Percentiles rank a stretch among this genome's conserved stretches.
Conservation (phyloP, 2,329 filamentous ascomycete species). For the Diaporthe sp. region DNA sequence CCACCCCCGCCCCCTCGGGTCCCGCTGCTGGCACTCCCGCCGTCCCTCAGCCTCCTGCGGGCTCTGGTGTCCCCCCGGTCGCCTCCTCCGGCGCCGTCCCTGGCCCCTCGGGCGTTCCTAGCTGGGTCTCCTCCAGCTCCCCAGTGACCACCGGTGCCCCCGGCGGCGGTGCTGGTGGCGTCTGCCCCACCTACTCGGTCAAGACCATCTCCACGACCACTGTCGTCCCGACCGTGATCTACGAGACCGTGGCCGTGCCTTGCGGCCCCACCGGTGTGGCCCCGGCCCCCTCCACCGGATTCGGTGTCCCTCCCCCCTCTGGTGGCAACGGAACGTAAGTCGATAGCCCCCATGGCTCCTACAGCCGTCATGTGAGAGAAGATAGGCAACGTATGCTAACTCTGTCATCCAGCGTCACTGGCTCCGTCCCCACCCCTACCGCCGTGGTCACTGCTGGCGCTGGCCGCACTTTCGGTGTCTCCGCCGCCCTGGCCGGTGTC, state of each 20-base stretch:
- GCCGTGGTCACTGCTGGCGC: constrained; percentile 64
- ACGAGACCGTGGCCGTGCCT: constrained; percentile 59
- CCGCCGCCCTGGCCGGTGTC: constrained; percentile 65
- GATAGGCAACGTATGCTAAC: constrained; percentile 37
- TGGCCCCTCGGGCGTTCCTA: constrained; percentile 35
- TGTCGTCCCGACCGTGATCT: constrained; percentile 67
- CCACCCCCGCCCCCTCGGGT: constrained; percentile 43
- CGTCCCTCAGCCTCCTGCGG: constrained; percentile 33
- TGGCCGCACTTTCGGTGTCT: constrained; percentile 62
- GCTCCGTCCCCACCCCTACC: constrained; percentile 49
- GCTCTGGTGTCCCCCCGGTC: constrained; percentile 38
- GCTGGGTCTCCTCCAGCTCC: constrained; percentile 32
- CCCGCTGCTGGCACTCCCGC: constrained; percentile 40
- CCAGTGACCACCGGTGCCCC: constrained; percentile 39
- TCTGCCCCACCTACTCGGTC: constrained; percentile 56
- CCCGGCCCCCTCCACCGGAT: constrained; percentile 42
- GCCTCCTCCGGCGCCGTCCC: constrained; percentile 40
- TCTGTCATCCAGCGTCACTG: constrained; percentile 44
- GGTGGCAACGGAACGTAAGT: constrained; percentile 50
- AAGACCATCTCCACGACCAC: constrained; percentile 69
- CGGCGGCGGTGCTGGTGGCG: constrained; percentile 44
- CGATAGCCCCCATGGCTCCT: not conserved
- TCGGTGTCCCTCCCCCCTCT: constrained; percentile 41
- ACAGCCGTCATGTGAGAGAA: not conserved
- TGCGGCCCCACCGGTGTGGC: constrained; percentile 51